Percentiles rank a stretch among this genome's conserved stretches.
Evolutionary conservation across 1,284 basidiomycete genomes (phyloP).

Genomic region (Tylopilus orsonianus): DNA sequence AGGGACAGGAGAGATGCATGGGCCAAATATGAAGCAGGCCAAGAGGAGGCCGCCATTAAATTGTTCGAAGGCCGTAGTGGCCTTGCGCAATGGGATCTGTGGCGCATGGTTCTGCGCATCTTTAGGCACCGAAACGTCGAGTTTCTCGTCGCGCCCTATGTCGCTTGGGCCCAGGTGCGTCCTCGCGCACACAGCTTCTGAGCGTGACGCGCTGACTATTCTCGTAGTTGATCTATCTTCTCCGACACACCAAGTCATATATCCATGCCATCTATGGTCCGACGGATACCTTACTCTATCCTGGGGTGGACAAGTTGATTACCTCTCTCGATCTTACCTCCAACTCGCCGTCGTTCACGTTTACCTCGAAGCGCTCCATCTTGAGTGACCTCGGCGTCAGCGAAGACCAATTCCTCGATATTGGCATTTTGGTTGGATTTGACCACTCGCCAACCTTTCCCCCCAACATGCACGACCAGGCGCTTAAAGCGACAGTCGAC

Average conservation of each 20-base stretch:
- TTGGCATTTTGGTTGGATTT: conserved; percentile 89
- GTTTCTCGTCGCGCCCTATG: conserved; percentile 94
- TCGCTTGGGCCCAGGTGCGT: conserved; percentile 89
- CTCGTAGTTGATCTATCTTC: conserved; percentile 84
- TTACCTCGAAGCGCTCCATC: conserved; percentile 79
- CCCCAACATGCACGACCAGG: conserved; percentile 76
- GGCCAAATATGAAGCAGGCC: conserved; percentile 85
- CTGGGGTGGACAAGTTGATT: conserved; percentile 89
- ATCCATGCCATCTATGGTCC: conserved; percentile 94
- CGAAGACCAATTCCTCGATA: conserved; percentile 94
- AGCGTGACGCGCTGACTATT: conserved; percentile 13
- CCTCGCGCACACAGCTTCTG: conserved; percentile 12
- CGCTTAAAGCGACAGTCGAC: conserved; percentile 82
- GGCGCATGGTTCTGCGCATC: conserved; percentile 88
- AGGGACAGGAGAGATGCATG: conserved; percentile 81
- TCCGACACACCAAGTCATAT: conserved; percentile 91
- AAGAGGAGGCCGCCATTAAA: conserved; percentile 83
- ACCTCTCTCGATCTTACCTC: conserved; percentile 79
- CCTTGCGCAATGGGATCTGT: conserved; percentile 82
- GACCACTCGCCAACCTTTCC: conserved; percentile 88
- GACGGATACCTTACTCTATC: conserved; percentile 88
- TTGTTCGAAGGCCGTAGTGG: conserved; percentile 71
- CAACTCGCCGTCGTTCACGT: conserved; percentile 74
- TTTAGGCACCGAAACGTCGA: conserved; percentile 96
- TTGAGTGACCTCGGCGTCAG: conserved; percentile 74